These are phyloP conservation scores for Cyclotella choctawhatcheeana DNA, from an alignment of 108 stramenopile genomes.

Conservation along the genomic window DNA sequence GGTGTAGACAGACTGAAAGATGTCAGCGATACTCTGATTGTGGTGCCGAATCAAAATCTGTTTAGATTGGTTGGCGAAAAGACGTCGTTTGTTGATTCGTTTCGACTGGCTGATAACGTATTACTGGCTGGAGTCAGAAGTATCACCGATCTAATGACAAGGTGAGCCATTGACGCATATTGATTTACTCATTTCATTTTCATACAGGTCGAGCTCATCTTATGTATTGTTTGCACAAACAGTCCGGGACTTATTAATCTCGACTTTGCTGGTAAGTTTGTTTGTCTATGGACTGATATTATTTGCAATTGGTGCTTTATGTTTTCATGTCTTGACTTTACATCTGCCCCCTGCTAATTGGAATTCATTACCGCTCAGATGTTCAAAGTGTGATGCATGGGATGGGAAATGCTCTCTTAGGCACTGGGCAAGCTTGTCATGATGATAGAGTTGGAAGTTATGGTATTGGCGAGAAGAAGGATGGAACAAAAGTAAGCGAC, in stretches of 20 bases:
- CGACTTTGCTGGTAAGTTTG: conserved; percentile 89
- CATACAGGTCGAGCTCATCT: no score
- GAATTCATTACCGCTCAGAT: no score
- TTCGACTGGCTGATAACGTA: conserved; percentile 84
- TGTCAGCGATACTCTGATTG: conserved; percentile 83
- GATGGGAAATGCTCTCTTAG: conserved; percentile 85
- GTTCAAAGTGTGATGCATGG: conserved; percentile 83
- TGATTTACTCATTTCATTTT: no score
- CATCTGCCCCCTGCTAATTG: no score
- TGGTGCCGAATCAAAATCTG: conserved; percentile 86
- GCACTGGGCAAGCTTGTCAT: conserved; percentile 61
- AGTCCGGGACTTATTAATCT: conserved; percentile 86
- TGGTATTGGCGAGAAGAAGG: conserved; percentile 28
- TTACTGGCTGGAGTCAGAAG: conserved; percentile 82
- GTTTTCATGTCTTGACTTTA: no score
- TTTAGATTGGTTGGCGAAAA: conserved; percentile 69
- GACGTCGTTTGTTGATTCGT: conserved; percentile 78
- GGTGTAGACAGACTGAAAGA: conserved; percentile 60
- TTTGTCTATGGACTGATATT: no score
- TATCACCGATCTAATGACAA: conserved; percentile 84
- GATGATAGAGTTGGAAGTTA: conserved; percentile 26
- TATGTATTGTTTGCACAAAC: no score
- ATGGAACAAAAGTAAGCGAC: conserved; percentile 10
- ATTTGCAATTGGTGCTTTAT: no score
- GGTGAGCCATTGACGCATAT: no score